A percentile compares a stretch with the other conserved stretches of the same genome.
These are phyloP conservation scores for Trichosporon inkin DNA, from an alignment of 1,284 basidiomycete species.

Conservation along the genomic window DNA sequence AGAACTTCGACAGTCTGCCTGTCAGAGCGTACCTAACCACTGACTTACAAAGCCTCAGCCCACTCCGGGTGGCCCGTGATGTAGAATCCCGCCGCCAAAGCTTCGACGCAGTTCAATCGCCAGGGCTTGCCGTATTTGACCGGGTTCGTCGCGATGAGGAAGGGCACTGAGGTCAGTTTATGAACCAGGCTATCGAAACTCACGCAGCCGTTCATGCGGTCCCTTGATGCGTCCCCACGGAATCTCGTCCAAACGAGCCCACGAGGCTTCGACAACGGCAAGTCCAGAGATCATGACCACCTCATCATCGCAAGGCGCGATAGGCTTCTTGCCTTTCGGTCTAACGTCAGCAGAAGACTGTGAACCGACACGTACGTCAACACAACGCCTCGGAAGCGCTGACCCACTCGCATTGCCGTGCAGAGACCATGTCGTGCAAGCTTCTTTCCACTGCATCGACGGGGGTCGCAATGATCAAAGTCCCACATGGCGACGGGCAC, in stretches of 20 bases:
- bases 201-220: conserved; percentile 83
- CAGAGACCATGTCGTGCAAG: conserved; percentile 80
- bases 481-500: conserved; percentile 91
- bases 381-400: conserved; percentile 84
- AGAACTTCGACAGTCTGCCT: conserved; percentile 64
- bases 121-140: conserved; percentile 94
- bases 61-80: conserved; percentile 78
- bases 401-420: conserved; percentile 75
- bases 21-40: neutral
- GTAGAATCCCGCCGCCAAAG: conserved; percentile 86
- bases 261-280: conserved; percentile 95
- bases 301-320: conserved; percentile 81
- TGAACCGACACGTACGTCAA: conserved; percentile 65
- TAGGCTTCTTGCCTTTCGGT: conserved; percentile 74
- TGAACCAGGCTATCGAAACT: conserved; percentile 42
- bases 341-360: conserved; percentile 51
- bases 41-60: conserved; percentile 61
- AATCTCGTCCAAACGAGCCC: conserved; percentile 90
- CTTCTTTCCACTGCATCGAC: conserved; percentile 91
- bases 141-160: conserved; percentile 85
- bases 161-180: conserved; percentile 63
- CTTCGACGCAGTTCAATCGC: conserved; percentile 86
- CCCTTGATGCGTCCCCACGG: conserved; percentile 91
- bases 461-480: conserved; percentile 95
- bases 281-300: conserved; percentile 71